Evolutionary conservation across 495 filamentous ascomycete species (phyloP), one percentile per base, ranked within the genome.

Genomic region (Podospora anserina): DNA sequence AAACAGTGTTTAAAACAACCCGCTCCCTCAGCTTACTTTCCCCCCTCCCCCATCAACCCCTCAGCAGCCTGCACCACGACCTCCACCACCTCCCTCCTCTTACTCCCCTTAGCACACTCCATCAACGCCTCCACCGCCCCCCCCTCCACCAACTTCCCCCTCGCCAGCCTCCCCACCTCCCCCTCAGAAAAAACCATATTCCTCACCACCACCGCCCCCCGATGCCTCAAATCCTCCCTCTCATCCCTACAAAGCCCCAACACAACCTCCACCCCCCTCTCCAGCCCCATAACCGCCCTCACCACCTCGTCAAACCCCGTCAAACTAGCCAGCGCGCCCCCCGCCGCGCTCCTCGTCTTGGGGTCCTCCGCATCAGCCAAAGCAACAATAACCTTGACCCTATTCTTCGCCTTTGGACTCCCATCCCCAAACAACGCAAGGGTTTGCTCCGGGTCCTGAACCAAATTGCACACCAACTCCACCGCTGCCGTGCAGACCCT

Each of bases 381-480:
- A 4, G 94, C 94, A 16, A 97, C 85, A 13, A 99, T 77, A 27
- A 97, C 86, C 72, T 94, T 90, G 63, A 97, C 76, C 20, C 93
- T 83, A 65, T 92, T 89, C 2, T 80, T 81, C 1, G 93, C 91
- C 63, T 87, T 83, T 66, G 87, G 82, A 62, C 90, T 91, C 0
- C 89, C 91, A 70, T 93, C 74, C 56, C 64, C 72, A 39, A 70
- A 96, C 58, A 91, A 85, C 53, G 89, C 84, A 13, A 93, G 78
- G 2, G 92, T 92, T 3, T 87, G 79, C 53, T 67, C 60, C n/a
- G 92, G 87, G 61, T 86, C 88, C 65, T 90, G 89, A 79, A 93
- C 91, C 61, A 99, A 82, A 73, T 99, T 99, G 80, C 95, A 99
- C 60, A 97, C 81, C 19, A 99, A 84, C 79, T 99, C 94, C 32